A percentile compares a stretch with the other conserved stretches of the same genome.
Evolutionary conservation across 2,329 filamentous ascomycete genomes (phyloP).

Genomic region (Verticillium nubilum): DNA sequence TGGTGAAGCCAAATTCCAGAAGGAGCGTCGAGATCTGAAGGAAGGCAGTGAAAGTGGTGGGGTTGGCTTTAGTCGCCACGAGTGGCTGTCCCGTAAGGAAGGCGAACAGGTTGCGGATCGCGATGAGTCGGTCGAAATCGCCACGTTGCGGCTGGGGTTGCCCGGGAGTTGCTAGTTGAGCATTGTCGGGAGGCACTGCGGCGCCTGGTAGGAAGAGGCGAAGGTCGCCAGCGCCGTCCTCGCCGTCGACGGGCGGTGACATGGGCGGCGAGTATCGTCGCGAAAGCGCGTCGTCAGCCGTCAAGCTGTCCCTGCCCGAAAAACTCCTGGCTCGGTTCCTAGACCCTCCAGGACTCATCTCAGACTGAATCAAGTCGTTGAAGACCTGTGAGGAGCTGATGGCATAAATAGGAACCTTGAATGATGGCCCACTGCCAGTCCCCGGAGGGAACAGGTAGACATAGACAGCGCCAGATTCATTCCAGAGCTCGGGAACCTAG

Average conservation of each 20-base stretch:
- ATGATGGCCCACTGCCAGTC: slow-evolving; percentile 48
- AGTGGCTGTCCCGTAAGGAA: slow-evolving; percentile 59
- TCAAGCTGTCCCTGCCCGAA: slow-evolving; percentile 39
- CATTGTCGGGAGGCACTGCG: slow-evolving; percentile 30
- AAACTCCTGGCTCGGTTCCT: slow-evolving; percentile 38
- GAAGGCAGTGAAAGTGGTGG: slow-evolving; percentile 49
- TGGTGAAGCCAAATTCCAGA: slow-evolving; percentile 52
- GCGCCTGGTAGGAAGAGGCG: slow-evolving; percentile 46
- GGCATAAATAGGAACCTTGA: slow-evolving; percentile 52
- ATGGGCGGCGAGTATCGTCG: slow-evolving; percentile 27
- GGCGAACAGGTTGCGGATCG: slow-evolving; percentile 60
- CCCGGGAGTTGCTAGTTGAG: slow-evolving; percentile 26
- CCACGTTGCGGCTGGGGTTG: slow-evolving; percentile 19
- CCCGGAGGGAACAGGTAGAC: slow-evolving; percentile 52
- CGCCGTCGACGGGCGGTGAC: slow-evolving; percentile 25
- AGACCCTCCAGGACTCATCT: slow-evolving; percentile 24
- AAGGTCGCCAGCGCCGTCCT: slow-evolving; percentile 33
- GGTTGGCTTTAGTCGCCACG: slow-evolving; percentile 48
- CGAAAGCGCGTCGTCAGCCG: slow-evolving; percentile 39
- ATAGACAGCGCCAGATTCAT: slow-evolving; percentile 50
- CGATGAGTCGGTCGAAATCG: slow-evolving; percentile 51
- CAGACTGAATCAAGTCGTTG: slow-evolving; percentile 44
- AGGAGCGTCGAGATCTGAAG: slow-evolving; percentile 48
- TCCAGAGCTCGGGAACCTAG: slow-evolving; percentile 62
- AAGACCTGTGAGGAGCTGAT: slow-evolving; percentile 51